These are phyloP conservation scores for Uronychia setigera DNA, from an alignment of 73 alveolate species.

Conservation along the genomic window DNA sequence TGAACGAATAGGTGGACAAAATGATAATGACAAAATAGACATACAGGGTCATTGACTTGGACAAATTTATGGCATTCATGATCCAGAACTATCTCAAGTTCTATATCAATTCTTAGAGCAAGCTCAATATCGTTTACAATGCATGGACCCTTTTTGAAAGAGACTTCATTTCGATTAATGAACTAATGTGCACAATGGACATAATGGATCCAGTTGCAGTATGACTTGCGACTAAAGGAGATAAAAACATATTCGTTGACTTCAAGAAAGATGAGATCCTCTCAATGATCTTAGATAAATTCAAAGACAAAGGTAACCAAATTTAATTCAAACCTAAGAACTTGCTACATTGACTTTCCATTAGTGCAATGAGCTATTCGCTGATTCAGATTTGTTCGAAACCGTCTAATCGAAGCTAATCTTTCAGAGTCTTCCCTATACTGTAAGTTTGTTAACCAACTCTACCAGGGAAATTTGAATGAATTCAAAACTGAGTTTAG, in stretches of 20 bases:
- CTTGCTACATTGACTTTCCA: neutral
- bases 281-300: slow-evolving; percentile 13
- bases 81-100: slow-evolving; percentile 39
- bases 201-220: slow-evolving; percentile 21
- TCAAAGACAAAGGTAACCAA: slow-evolving; percentile 22
- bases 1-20: slow-evolving; percentile 33
- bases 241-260: slow-evolving; percentile 13
- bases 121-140: slow-evolving; percentile 16
- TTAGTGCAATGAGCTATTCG: slow-evolving; percentile 16
- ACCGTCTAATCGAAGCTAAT: slow-evolving; percentile 7
- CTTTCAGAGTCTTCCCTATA: slow-evolving; percentile 6
- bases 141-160: slow-evolving; percentile 44
- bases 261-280: slow-evolving; percentile 33
- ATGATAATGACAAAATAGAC: slow-evolving; percentile 40
- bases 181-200: slow-evolving; percentile 31
- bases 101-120: slow-evolving; percentile 1
- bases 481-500: slow-evolving; percentile 16
- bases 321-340: neutral
- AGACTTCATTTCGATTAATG: slow-evolving; percentile 30
- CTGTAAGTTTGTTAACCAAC: neutral
- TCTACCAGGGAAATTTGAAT: neutral
- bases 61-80: slow-evolving; percentile 37
- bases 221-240: slow-evolving; percentile 24
- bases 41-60: slow-evolving; percentile 46
- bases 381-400: slow-evolving; percentile 1